A percentile compares a stretch with the other conserved stretches of the same genome.
These are phyloP conservation scores for Biscogniauxia marginata DNA, from an alignment of 2,329 filamentous ascomycete genomes.

Conservation along the genomic window DNA sequence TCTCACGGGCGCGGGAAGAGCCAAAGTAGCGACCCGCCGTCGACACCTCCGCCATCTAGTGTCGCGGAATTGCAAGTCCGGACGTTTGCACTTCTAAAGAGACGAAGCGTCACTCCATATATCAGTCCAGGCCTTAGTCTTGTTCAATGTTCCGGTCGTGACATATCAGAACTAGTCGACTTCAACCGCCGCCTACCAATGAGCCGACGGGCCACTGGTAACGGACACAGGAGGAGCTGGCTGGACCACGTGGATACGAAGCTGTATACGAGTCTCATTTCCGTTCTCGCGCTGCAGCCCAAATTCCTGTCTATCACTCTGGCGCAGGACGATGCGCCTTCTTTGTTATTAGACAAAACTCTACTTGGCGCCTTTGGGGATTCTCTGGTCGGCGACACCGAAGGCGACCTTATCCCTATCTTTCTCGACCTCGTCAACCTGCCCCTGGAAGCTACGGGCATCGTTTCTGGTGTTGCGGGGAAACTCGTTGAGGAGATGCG, in stretches of 20 bases:
- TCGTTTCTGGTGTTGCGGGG: slow-evolving; percentile 91
- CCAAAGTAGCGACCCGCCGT: slow-evolving; percentile 46
- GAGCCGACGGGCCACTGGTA: slow-evolving; percentile 38
- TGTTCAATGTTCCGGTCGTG: slow-evolving; percentile 75
- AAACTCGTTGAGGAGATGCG: slow-evolving; percentile 72
- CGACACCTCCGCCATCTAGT: slow-evolving; percentile 74
- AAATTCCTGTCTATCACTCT: slow-evolving; percentile 73
- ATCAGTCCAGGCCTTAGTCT: slow-evolving; percentile 69
- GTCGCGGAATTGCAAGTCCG: slow-evolving; percentile 76
- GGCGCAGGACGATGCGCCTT: slow-evolving; percentile 71
- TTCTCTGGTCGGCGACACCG: slow-evolving; percentile 72
- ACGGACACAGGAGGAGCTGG: slow-evolving; percentile 44
- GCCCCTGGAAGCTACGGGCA: slow-evolving; percentile 85
- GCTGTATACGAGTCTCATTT: slow-evolving; percentile 62
- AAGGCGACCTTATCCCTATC: slow-evolving; percentile 76
- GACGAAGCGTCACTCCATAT: slow-evolving; percentile 70
- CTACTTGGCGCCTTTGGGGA: slow-evolving; percentile 67
- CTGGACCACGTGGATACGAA: slow-evolving; percentile 61
- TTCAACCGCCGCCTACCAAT: slow-evolving; percentile 34
- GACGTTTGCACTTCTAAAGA: slow-evolving; percentile 81
- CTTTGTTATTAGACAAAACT: slow-evolving; percentile 68
- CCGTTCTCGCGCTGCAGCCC: slow-evolving; percentile 60
- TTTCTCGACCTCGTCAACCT: slow-evolving; percentile 80
- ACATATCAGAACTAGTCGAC: slow-evolving; percentile 42
- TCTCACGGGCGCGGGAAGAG: slow-evolving; percentile 37